phyloP scores from a whole-genome alignment of 2,329 filamentous ascomycete species.

The Dothideomycetes sp. region DNA sequence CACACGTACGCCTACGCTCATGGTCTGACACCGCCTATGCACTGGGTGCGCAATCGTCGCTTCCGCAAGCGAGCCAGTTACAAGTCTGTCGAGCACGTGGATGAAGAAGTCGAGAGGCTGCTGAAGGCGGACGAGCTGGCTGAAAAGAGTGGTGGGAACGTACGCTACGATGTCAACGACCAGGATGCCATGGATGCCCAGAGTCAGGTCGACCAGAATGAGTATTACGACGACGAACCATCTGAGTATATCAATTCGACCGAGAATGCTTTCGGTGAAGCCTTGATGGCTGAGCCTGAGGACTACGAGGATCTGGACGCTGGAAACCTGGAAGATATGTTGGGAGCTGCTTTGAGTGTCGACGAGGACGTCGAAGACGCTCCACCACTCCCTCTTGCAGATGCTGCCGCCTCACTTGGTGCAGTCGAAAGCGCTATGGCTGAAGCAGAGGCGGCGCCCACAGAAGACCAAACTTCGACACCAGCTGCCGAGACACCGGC shows the following conservation, averaged over 20 bases:
- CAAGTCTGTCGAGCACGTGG: slow-evolving; percentile 76
- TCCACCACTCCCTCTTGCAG: slow-evolving; percentile 6
- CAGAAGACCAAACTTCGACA: slow-evolving; percentile 10
- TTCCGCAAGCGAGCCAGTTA: slow-evolving; percentile 77
- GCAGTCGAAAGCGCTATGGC: slow-evolving; percentile 24
- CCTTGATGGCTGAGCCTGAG: slow-evolving; percentile 27
- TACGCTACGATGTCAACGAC: slow-evolving; percentile 41
- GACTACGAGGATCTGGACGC: slow-evolving; percentile 38
- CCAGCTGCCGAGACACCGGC: slow-evolving; percentile 22
- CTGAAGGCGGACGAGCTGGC: slow-evolving; percentile 55
- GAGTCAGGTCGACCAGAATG: slow-evolving; percentile 34
- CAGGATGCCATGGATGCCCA: slow-evolving; percentile 30
- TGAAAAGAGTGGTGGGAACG: slow-evolving; percentile 45
- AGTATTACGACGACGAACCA: slow-evolving; percentile 24
- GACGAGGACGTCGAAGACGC: slow-evolving; percentile 26
- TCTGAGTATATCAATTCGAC: slow-evolving; percentile 28
- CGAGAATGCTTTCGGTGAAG: slow-evolving; percentile 24
- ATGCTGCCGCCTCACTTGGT: slow-evolving; percentile 31
- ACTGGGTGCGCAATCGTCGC: slow-evolving; percentile 69
- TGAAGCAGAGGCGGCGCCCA: slow-evolving; percentile 5
- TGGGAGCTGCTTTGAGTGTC: slow-evolving; percentile 22
- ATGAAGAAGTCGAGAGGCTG: slow-evolving; percentile 66
- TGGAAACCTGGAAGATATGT: slow-evolving; percentile 22
- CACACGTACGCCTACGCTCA: slow-evolving; percentile 67
- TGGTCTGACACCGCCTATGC: slow-evolving; percentile 80